These are phyloP conservation scores for Niebla homalea DNA, from an alignment of 495 filamentous ascomycete species.

Conservation along the genomic window DNA sequence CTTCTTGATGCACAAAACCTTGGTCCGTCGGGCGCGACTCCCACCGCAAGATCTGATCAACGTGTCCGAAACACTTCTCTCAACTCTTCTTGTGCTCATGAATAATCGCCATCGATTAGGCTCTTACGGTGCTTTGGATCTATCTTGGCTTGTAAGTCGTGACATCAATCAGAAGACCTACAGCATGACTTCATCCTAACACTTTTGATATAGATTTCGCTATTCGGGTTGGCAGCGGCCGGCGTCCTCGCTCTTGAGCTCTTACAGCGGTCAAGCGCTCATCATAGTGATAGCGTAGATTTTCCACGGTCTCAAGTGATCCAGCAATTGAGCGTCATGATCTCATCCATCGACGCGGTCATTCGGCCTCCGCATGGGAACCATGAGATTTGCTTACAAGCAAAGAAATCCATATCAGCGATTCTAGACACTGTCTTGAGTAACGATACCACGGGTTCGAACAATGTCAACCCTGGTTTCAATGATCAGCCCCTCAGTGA, in stretches of 20 bases:
- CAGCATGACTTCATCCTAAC: constrained; percentile 7
- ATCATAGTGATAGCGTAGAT: constrained; percentile 21
- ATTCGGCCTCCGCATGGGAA: constrained; percentile 38
- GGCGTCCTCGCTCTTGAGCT: constrained; percentile 51
- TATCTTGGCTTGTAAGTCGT: constrained; percentile 41
- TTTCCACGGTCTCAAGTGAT: constrained; percentile 47
- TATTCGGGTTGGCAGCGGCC: constrained; percentile 42
- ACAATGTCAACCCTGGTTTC: too few relatives aligned
- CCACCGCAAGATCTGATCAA: constrained; percentile 18
- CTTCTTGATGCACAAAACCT: constrained; percentile 44
- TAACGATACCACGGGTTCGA: too few relatives aligned
- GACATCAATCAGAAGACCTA: background rate
- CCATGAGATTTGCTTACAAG: constrained; percentile 38
- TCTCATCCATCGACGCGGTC: constrained; percentile 45
- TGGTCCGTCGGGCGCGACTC: constrained; percentile 38
- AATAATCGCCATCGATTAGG: constrained; percentile 33
- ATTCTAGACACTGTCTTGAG: constrained; percentile 30
- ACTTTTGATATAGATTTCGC: constrained; percentile 27
- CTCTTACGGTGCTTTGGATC: constrained; percentile 35
- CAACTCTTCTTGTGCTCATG: constrained; percentile 30
- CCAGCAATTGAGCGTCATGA: constrained; percentile 49
- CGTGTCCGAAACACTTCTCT: constrained; percentile 36
- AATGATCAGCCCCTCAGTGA: background rate
- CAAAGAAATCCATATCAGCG: constrained; percentile 29
- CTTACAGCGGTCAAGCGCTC: constrained; percentile 39